A percentile compares a stretch with the other conserved stretches of the same genome.
These are phyloP conservation scores for Coemansia sp. DNA, from an alignment of 192 early-diverging fungal genomes.

Conservation along the genomic window DNA sequence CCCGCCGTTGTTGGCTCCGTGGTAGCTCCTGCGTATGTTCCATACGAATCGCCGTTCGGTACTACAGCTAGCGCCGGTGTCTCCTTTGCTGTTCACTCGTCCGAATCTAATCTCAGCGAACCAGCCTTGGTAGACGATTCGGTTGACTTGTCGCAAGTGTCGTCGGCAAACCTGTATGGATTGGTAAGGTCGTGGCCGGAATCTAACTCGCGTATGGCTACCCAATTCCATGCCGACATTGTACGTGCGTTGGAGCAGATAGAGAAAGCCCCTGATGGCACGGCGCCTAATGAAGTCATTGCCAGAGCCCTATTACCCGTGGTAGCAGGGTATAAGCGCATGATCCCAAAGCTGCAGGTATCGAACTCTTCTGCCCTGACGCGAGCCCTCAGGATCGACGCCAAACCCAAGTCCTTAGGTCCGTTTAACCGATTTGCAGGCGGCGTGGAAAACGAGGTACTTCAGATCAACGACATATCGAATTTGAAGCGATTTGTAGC, in stretches of 20 bases:
- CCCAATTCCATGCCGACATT: slow-evolving; percentile 18
- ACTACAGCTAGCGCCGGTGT: background rate
- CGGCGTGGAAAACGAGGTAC: background rate
- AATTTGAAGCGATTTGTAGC: background rate
- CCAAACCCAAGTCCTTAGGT: background rate
- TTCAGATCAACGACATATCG: slow-evolving; percentile 3
- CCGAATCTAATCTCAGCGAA: background rate
- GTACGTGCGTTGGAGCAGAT: slow-evolving; percentile 3
- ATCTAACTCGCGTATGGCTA: background rate
- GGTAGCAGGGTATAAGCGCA: slow-evolving; percentile 13
- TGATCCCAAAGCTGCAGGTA: background rate
- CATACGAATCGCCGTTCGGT: slow-evolving; percentile 29
- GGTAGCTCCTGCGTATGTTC: background rate
- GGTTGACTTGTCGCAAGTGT: slow-evolving; percentile 7
- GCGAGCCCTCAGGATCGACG: background rate
- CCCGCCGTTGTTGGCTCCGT: background rate
- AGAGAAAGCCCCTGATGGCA: background rate
- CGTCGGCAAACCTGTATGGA: slow-evolving; percentile 2
- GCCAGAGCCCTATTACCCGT: slow-evolving; percentile 27
- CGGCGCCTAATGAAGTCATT: slow-evolving; percentile 4
- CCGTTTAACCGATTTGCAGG: background rate
- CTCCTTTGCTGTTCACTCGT: background rate
- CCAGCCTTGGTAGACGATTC: background rate
- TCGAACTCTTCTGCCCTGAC: background rate
- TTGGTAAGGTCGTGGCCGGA: slow-evolving; percentile 11